Evolutionary conservation across 169 alveolate genomes (phyloP), one percentile per base, ranked within the genome.

Genomic region (Cryptosporidium felis): DNA sequence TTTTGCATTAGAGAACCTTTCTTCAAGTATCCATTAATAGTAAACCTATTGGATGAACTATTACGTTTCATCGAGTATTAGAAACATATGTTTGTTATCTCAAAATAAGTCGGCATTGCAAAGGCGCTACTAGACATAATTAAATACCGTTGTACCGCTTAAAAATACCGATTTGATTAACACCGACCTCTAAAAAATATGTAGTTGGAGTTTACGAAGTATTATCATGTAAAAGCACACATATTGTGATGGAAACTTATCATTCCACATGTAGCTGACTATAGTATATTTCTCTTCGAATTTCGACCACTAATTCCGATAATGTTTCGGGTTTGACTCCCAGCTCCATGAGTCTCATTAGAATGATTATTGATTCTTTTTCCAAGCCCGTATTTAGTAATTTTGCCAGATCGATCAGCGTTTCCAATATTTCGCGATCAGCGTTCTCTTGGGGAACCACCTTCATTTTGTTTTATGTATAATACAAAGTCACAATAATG

Each of bases 311-410:
- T 12, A 74, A 32, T 34, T 74, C 85, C 1, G 85, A 51, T 18
- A 74, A 40, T 21, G 85, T 74, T 42, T 74, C 85, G 5, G 85
- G 85, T 6, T 56, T n/a, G 8, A 74, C 85, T 3, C 85, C 85
- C 28, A 74, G 10, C 38, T 56, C 67, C 5, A 49, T n/a, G 2
- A 74, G 59, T 26, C 58, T 49, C 23, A 74, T 53, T 53, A 74
- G n/a, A 21, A 74, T 34, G 16, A 74, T 36, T 5, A 74, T 14
- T 6, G 74, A 38, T n/a, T 74, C 85, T n/a, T 36, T 74, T 26
- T 74, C 85, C 26, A 74, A 36, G 14, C 85, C 85, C 18, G 85
- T 56, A 1, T 36, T 56, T 8, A 74, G 28, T 16, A 74, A 34
- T 12, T 34, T 56, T 2, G 85, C 51, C 10, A 74, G 5, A 21